These are phyloP conservation scores for Avena insularis DNA, from an alignment of 176 grass and related monocot genomes.

Conservation along the genomic window DNA sequence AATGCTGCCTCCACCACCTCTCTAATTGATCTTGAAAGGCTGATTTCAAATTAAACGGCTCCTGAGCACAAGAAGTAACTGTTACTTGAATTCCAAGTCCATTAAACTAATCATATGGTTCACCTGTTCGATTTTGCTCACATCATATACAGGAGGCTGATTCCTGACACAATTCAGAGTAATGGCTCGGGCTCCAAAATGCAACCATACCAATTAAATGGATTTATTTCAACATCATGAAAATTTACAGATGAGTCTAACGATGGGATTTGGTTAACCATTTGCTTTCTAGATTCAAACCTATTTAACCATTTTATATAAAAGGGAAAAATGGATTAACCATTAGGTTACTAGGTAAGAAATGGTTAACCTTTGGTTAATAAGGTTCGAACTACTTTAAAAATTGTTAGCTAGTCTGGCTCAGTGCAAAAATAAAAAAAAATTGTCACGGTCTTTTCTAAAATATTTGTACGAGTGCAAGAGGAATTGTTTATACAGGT, in stretches of 20 bases:
- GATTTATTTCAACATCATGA: neutral
- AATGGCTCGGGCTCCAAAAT: neutral
- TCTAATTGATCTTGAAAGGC: neutral
- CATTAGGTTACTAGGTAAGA: too few relatives aligned
- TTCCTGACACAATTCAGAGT: neutral
- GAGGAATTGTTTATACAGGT: too few relatives aligned
- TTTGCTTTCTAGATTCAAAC: too few relatives aligned
- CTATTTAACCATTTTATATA: too few relatives aligned
- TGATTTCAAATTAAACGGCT: neutral
- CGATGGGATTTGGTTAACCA: too few relatives aligned
- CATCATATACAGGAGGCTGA: neutral
- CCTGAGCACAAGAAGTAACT: neutral
- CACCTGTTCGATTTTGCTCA: neutral
- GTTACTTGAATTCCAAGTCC: neutral
- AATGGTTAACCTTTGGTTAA: too few relatives aligned
- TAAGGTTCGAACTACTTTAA: too few relatives aligned
- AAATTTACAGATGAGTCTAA: neutral
- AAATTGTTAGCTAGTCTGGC: too few relatives aligned
- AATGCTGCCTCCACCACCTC: neutral
- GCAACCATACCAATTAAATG: neutral
- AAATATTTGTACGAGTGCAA: too few relatives aligned
- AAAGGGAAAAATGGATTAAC: too few relatives aligned
- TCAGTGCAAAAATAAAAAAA: too few relatives aligned
- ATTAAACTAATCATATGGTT: neutral
- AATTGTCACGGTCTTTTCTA: too few relatives aligned